Base-by-base conservation (phyloP, 2,329 filamentous ascomycete species). In the Sphaerulina populicola region DNA sequence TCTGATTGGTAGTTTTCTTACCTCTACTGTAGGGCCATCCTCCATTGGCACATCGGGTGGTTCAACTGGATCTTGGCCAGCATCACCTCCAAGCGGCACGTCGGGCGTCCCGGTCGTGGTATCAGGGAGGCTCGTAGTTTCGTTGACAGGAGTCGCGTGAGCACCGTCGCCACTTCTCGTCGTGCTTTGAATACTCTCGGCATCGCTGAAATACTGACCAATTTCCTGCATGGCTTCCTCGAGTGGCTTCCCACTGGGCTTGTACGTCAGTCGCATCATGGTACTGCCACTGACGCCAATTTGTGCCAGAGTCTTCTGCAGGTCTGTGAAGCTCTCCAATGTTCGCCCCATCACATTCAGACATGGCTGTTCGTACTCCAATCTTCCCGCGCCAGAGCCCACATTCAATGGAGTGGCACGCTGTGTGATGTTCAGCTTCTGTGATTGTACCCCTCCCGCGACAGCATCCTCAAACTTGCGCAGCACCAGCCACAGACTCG, bases 251-350 rank as follows among this genome's bases (percentile, higher is more conserved):
- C 85, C 82, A 6, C 87, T 93, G 56, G 77, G 77, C 64, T 78
- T 82, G 71, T 91, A 97, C 31, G 76, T 81, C 53, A 98, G 71
- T 51, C 87, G 79, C 49, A 98, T 76, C 49, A 95, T 71, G 4
- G 87, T 83, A 63, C 79, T 91, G 5, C 93, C 91, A 65, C 90
- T 94, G 62, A 94, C 84, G 0, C 93, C 93, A 14, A 97, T 72
- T 66, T 95, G 88, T 4, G 82, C 83, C 41, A 98, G 70, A 1
- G 88, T 90, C 74, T 94, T 94, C 67, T 96, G 88, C 52, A 97
- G 77, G 62, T 94, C 90, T 14, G 75, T 74, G 61, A 97, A 87
- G 0, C 79, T 82, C 2, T 83, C 78, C 12, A 95, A 70, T 60
- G 91, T 87, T 61, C 87, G 78, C 8, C 85, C 87, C 77, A 94